A percentile compares a stretch with the other conserved stretches of the same genome.
Conservation (phyloP, 345 rosid genomes). For the Ceriops zippeliana region DNA sequence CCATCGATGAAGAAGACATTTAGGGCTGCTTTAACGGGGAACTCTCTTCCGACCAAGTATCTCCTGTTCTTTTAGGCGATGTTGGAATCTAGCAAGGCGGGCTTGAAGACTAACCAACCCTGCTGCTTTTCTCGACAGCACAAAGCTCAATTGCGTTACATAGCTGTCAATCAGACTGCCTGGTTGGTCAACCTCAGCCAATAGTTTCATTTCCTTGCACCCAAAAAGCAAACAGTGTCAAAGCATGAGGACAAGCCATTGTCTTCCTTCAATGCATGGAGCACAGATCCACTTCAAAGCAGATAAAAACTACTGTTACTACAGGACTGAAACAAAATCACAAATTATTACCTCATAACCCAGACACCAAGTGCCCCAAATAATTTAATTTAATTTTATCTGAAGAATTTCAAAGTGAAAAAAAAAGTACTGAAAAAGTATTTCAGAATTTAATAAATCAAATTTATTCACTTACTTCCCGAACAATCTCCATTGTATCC, state of each 20-base stretch:
- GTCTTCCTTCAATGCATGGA: no score
- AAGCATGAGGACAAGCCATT: no score
- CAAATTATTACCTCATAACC: constrained; percentile 61
- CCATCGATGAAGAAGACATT: constrained; percentile 3
- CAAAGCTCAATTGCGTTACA: constrained; percentile 81
- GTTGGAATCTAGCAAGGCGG: constrained; percentile 94
- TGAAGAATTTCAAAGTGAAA: no score
- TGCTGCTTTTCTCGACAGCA: constrained; percentile 96
- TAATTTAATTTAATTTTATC: no score
- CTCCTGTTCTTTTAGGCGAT: constrained; percentile 91
- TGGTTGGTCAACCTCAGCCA: constrained; percentile 92
- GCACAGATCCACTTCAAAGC: no score
- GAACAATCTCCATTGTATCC: constrained; percentile 97
- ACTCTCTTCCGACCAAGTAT: constrained; percentile 84
- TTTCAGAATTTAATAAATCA: neutral
- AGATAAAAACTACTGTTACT: no score
- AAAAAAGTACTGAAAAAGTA: neutral
- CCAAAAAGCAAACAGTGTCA: neutral
- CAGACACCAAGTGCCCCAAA: neutral
- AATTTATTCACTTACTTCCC: constrained; percentile 57
- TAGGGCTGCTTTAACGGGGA: constrained; percentile 39
- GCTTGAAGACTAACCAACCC: constrained; percentile 83
- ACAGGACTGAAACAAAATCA: no score
- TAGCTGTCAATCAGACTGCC: constrained; percentile 94
- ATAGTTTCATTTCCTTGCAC: constrained; percentile 84